Percentiles rank a stretch among this genome's conserved stretches.
These are phyloP conservation scores for Metarhizium brunneum DNA, from an alignment of 2,329 filamentous ascomycete genomes.

Conservation along the genomic window DNA sequence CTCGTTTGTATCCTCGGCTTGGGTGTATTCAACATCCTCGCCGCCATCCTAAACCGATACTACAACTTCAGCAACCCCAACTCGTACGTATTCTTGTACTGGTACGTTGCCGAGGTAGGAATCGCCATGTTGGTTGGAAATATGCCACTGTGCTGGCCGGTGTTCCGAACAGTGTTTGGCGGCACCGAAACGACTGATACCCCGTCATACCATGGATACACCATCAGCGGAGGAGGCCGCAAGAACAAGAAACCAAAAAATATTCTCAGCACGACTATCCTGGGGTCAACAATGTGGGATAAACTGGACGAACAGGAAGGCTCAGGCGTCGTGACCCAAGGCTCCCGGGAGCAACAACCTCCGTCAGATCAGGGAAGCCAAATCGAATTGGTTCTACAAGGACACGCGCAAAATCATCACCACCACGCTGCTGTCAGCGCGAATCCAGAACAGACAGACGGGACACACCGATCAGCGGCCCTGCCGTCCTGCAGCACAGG, in stretches of 20 bases:
- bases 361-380: slow-evolving; percentile 16
- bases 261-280: slow-evolving; percentile 10
- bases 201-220: slow-evolving; percentile 15
- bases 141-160: slow-evolving; percentile 49
- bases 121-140: slow-evolving; percentile 53
- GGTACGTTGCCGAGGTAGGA: slow-evolving; percentile 51
- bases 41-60: slow-evolving; percentile 51
- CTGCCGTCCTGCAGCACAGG: not conserved
- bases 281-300: slow-evolving; percentile 17
- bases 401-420: slow-evolving; percentile 4
- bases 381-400: slow-evolving; percentile 19
- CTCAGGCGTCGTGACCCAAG: not conserved
- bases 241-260: slow-evolving; percentile 7
- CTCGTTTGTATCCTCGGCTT: slow-evolving; percentile 46
- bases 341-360: not conserved
- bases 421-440: slow-evolving; percentile 10
- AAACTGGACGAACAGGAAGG: slow-evolving; percentile 19
- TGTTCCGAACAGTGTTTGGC: slow-evolving; percentile 35
- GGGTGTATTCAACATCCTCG: slow-evolving; percentile 45
- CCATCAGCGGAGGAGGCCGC: slow-evolving; percentile 8
- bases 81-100: slow-evolving; percentile 46
- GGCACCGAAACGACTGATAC: slow-evolving; percentile 12
- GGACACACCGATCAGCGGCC: slow-evolving; percentile 4
- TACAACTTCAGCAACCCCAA: slow-evolving; percentile 50
- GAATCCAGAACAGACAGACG: slow-evolving; percentile 1